Evolutionary conservation across 768 basidiomycete species (phyloP), one percentile per base, ranked within the genome.

Genomic region (Tulasnella calospora): DNA sequence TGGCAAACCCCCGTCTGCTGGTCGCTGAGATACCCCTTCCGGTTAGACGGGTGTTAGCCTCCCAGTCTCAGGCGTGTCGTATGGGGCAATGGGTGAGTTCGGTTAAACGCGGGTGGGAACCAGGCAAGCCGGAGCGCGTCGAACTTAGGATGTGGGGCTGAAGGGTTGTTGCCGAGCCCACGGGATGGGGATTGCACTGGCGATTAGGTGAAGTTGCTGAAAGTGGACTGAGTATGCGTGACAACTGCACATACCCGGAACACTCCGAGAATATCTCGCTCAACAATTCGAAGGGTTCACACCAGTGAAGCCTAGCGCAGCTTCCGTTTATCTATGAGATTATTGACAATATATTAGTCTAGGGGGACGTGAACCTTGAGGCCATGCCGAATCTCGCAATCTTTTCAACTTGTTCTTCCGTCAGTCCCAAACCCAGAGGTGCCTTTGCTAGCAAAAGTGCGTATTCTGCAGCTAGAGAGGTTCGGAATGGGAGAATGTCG

Each of bases 401-500:
- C 23, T 81, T 82, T 73, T 80, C 83, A 6, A 95, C 87, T 80
- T 93, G 89, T 0, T 83, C 85, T 80, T 91, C 87, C 0, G 85
- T 84, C 70, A 95, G 84, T 0, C 92, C 94, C 2, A 95, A 86
- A 3, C 94, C 94, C 40, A 89, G 81, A 0, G 94, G 94, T n/a
- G 89, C 86, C 33, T 85, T 83, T 0, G 94, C 94, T 75, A 95
- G 85, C 46, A 95, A 88, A 8, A 95, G 85, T 0, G 94, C 93
- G 80, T 95, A 95, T 83, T 95, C 94, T 3, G 86, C 92, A 0
- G 91, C 82, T 2, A 95, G 86, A 3, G 91, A 90, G 12, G 90
- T 94, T 35, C 89, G 88, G 84, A 95, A 95, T 0, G 91, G 90
- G 23, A 95, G 89, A 6, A 87, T 89, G 82, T 95, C 94, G 82